Percentiles rank a stretch among this genome's conserved stretches.
phyloP scores from a whole-genome alignment of 352 stramenopile species.

The Aphanomyces euteiches region DNA sequence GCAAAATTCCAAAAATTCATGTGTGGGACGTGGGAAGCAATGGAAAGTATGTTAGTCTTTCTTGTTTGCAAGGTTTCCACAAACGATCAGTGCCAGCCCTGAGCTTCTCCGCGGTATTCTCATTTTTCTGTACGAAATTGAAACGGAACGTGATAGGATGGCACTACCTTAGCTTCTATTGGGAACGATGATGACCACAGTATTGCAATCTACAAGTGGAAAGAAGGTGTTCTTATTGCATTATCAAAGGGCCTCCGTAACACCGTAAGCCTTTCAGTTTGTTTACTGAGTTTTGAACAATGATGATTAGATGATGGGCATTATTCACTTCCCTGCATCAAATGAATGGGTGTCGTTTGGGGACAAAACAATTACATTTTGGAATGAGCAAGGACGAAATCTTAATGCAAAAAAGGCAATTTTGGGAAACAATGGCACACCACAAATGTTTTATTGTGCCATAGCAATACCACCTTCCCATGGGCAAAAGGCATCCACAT shows the following conservation, averaged over 20 bases:
- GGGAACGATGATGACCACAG: constrained; percentile 82
- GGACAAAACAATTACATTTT: constrained; percentile 71
- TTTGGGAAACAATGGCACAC: constrained; percentile 13
- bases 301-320: constrained; percentile 34
- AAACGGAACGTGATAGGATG: constrained; percentile 37
- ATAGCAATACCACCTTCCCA: background rate
- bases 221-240: constrained; percentile 44
- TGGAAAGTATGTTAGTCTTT: constrained; percentile 36
- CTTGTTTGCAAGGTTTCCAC: constrained; percentile 72
- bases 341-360: constrained; percentile 68
- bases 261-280: constrained; percentile 30
- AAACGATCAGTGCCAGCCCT: constrained; percentile 66
- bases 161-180: constrained; percentile 60
- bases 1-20: constrained; percentile 78
- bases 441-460: constrained; percentile 13
- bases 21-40: constrained; percentile 54
- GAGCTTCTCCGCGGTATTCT: constrained; percentile 47
- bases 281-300: no score
- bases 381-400: constrained; percentile 53
- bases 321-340: constrained; percentile 45
- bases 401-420: constrained; percentile 31
- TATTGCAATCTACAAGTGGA: constrained; percentile 77
- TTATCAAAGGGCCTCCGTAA: constrained; percentile 64
- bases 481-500: background rate
- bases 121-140: background rate